Percentiles rank a stretch among this genome's conserved stretches.
These are phyloP conservation scores for Penicillium silybi DNA, from an alignment of 495 filamentous ascomycete genomes.

Conservation along the genomic window DNA sequence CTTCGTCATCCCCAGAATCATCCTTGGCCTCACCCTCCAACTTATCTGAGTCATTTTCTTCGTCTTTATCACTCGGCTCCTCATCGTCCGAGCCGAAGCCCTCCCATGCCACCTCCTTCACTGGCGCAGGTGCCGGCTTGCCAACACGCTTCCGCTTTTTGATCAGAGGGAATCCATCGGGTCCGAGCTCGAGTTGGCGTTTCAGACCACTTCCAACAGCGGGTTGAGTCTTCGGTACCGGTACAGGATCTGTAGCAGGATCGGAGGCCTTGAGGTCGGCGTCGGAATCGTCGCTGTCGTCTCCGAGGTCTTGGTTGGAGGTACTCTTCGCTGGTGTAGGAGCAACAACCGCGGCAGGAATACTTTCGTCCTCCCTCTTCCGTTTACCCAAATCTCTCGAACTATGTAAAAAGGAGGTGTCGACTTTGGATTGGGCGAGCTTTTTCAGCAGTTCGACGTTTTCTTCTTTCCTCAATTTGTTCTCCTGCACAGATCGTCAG, in stretches of 20 bases:
- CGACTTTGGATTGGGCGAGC: slow-evolving; percentile 70
- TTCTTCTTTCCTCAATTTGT: slow-evolving; percentile 91
- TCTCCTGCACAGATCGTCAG: slow-evolving; percentile 55
- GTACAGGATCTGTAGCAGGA: slow-evolving; percentile 12
- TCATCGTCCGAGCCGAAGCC: slow-evolving; percentile 53
- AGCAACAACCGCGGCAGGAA: not conserved
- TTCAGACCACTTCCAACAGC: slow-evolving; percentile 77
- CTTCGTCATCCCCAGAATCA: slow-evolving; percentile 16
- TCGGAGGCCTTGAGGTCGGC: slow-evolving; percentile 21
- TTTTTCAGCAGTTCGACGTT: slow-evolving; percentile 80
- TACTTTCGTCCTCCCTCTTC: slow-evolving; percentile 26
- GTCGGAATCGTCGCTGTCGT: slow-evolving; percentile 40
- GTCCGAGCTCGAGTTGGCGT: slow-evolving; percentile 73
- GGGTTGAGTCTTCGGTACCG: slow-evolving; percentile 12
- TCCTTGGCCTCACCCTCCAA: slow-evolving; percentile 19
- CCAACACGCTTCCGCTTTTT: slow-evolving; percentile 56
- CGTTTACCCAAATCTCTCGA: slow-evolving; percentile 67
- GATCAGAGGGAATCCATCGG: slow-evolving; percentile 73
- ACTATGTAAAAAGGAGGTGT: slow-evolving; percentile 75
- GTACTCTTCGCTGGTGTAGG: slow-evolving; percentile 1
- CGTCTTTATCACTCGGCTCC: slow-evolving; percentile 18
- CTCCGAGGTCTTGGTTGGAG: slow-evolving; percentile 23
- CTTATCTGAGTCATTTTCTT: slow-evolving; percentile 11
- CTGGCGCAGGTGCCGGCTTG: slow-evolving; percentile 27
- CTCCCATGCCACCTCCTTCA: slow-evolving; percentile 54